Evolutionary conservation across 2,329 filamentous ascomycete genomes (phyloP).

Genomic region (Aureobasidium sp.): DNA sequence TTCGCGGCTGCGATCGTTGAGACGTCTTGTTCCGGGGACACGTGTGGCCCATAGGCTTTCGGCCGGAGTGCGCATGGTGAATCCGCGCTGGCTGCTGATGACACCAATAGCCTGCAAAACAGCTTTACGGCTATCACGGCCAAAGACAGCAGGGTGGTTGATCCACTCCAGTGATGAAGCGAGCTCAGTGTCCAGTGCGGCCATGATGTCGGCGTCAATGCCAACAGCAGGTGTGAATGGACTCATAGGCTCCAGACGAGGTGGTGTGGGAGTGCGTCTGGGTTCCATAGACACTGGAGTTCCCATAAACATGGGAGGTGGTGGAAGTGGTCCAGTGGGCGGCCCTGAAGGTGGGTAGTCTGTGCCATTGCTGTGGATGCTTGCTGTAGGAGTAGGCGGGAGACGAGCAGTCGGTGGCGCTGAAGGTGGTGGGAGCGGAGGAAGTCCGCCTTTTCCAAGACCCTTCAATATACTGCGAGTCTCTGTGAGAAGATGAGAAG

Average conservation of each 20-base stretch:
- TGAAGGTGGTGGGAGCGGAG: conserved; percentile 59
- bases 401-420: conserved; percentile 28
- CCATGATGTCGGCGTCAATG: conserved; percentile 76
- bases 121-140: conserved; percentile 86
- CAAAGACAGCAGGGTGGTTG: conserved; percentile 89
- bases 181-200: conserved; percentile 82
- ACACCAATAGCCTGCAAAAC: conserved; percentile 95
- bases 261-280: conserved; percentile 33
- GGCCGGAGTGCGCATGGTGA: conserved; percentile 83
- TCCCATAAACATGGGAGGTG: conserved; percentile 3
- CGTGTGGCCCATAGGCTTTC: conserved; percentile 84
- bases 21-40: conserved; percentile 67
- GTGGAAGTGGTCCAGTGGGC: conserved; percentile 11
- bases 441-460: conserved; percentile 86
- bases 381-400: conserved; percentile 26
- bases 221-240: conserved; percentile 55
- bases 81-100: conserved; percentile 87
- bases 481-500: conserved; percentile 84
- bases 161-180: conserved; percentile 95
- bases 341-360: background rate
- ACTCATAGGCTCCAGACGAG: conserved; percentile 27
- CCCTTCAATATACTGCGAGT: conserved; percentile 94
- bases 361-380: conserved; percentile 11
- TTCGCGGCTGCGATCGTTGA: conserved; percentile 77
- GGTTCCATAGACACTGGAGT: conserved; percentile 11